These are phyloP conservation scores for Fusarium globosum DNA, from an alignment of 2,329 filamentous ascomycete species.

Conservation along the genomic window DNA sequence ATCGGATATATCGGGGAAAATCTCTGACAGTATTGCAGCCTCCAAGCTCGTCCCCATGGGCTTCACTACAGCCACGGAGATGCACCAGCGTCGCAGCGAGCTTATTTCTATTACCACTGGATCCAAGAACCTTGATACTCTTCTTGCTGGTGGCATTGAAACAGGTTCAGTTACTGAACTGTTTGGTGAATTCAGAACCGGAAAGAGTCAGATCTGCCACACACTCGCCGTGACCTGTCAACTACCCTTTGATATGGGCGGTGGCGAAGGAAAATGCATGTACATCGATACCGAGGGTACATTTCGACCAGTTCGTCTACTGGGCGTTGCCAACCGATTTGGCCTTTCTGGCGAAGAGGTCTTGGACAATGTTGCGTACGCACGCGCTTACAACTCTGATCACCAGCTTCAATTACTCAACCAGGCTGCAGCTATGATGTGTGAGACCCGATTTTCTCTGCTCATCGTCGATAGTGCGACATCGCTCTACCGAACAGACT, in stretches of 20 bases:
- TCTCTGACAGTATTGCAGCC: slow-evolving; percentile 62
- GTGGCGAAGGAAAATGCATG: slow-evolving; percentile 96
- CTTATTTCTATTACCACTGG: slow-evolving; percentile 98
- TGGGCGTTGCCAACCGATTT: slow-evolving; percentile 93
- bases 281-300: slow-evolving; percentile 99
- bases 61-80: slow-evolving; percentile 98
- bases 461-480: slow-evolving; percentile 97
- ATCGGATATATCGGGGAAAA: not conserved
- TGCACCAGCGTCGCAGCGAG: slow-evolving; percentile 96
- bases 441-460: slow-evolving; percentile 95
- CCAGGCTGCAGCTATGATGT: slow-evolving; percentile 99
- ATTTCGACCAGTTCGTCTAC: slow-evolving; percentile 89
- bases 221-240: slow-evolving; percentile 99
- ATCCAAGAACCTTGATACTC: slow-evolving; percentile 95
- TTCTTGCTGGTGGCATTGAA: slow-evolving; percentile 93
- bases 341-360: slow-evolving; percentile 97
- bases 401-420: slow-evolving; percentile 96
- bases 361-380: slow-evolving; percentile 97
- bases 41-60: slow-evolving; percentile 98
- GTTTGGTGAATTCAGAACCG: slow-evolving; percentile 97
- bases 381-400: slow-evolving; percentile 97
- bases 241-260: slow-evolving; percentile 97
- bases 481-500: slow-evolving; percentile 94
- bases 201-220: slow-evolving; percentile 98
- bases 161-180: slow-evolving; percentile 98